Evolutionary conservation across 176 grass and related monocot species (phyloP).

Genomic region (Hyparrhenia diplandra): DNA sequence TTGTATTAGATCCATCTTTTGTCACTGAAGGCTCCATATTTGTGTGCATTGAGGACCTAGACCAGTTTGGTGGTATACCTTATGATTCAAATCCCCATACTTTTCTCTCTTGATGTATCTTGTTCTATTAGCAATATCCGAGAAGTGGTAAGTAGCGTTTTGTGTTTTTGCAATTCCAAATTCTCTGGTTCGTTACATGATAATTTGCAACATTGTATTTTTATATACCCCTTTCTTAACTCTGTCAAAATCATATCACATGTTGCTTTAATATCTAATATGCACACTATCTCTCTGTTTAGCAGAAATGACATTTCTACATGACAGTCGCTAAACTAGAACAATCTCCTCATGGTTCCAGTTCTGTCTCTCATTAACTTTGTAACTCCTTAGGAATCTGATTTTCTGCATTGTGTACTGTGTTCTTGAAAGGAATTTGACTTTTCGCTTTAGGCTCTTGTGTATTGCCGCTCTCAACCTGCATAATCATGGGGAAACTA

Average conservation of each 20-base stretch:
- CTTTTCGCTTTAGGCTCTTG: neutral
- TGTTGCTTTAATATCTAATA: neutral
- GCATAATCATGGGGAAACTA: neutral
- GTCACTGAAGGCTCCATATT: constrained; percentile 57
- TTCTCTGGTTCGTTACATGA: constrained; percentile 16
- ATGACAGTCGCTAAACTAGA: neutral
- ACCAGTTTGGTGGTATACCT: constrained; percentile 58
- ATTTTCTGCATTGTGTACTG: neutral
- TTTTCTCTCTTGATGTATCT: constrained; percentile 58
- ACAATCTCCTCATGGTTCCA: neutral
- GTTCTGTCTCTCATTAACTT: neutral
- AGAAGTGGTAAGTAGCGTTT: constrained; percentile 72
- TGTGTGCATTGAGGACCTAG: constrained; percentile 80
- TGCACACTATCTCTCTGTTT: neutral
- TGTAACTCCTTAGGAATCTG: neutral
- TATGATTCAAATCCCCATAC: constrained; percentile 55
- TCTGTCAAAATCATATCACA: neutral
- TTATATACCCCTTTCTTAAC: neutral
- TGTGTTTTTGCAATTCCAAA: constrained; percentile 16
- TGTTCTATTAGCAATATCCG: constrained; percentile 65
- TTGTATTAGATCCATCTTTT: constrained; percentile 59
- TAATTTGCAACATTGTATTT: neutral
- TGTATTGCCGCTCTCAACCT: neutral
- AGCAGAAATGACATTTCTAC: constrained; percentile 4
- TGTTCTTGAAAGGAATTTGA: neutral